phyloP scores from a whole-genome alignment of 257 asterid species.

The Penstemon newberryi region DNA sequence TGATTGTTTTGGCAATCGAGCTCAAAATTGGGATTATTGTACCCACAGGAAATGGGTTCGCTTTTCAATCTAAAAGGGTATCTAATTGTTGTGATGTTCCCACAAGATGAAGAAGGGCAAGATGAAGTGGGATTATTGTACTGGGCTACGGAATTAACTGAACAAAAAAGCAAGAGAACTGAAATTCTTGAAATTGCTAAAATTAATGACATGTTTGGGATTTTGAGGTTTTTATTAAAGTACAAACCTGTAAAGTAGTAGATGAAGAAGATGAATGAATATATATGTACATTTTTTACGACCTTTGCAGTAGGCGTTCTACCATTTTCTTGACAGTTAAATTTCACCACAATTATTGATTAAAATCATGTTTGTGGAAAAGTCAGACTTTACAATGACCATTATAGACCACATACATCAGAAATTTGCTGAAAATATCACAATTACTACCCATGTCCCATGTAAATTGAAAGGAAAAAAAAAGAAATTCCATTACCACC shows the following conservation, averaged over 20 bases:
- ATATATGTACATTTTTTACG: no score
- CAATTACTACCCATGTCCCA: no score
- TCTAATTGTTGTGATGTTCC: slow-evolving; percentile 35
- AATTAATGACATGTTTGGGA: slow-evolving; percentile 18
- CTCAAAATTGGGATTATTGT: slow-evolving; percentile 31
- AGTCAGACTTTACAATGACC: no score
- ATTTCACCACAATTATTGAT: no score
- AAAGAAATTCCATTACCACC: background rate
- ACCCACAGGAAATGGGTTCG: slow-evolving; percentile 39
- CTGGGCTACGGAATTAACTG: slow-evolving; percentile 31
- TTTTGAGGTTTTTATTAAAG: background rate
- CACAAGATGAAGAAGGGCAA: slow-evolving; percentile 48
- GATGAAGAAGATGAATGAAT: background rate
- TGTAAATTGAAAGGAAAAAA: no score
- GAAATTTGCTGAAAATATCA: no score
- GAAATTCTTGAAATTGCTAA: slow-evolving; percentile 25
- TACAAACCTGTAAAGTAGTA: background rate
- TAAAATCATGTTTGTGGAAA: no score
- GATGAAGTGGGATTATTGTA: slow-evolving; percentile 29
- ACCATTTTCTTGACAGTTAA: no score
- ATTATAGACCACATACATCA: no score
- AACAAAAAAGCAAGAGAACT: slow-evolving; percentile 28
- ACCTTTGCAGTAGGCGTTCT: no score
- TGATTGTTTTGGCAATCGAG: slow-evolving; percentile 44
- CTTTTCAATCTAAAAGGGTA: slow-evolving; percentile 41